These are phyloP conservation scores for Conringia planisiliqua DNA, from an alignment of 345 rosid species.

Conservation along the genomic window DNA sequence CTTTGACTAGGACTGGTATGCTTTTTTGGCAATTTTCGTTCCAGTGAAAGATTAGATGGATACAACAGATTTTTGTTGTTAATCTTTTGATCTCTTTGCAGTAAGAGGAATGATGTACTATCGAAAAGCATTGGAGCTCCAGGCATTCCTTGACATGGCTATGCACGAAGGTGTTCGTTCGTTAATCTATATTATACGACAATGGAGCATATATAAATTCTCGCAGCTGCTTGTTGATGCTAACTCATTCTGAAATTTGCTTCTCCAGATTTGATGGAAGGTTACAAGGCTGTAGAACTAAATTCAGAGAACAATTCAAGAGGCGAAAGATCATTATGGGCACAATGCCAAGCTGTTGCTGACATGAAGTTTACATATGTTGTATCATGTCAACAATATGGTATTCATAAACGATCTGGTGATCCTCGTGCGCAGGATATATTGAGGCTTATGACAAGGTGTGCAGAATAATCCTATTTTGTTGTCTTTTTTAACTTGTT, in stretches of 20 bases:
- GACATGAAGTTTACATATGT: conserved; percentile 97
- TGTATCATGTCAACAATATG: conserved; percentile 97
- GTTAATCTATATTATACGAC: not conserved
- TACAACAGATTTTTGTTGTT: not conserved
- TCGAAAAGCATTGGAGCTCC: conserved; percentile 97
- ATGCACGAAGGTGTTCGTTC: conserved; percentile 71
- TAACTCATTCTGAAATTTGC: conserved; percentile 24
- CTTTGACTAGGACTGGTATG: conserved; percentile 95
- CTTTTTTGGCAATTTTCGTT: conserved; percentile 1
- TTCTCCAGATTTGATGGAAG: conserved; percentile 85
- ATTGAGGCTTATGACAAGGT: conserved; percentile 88
- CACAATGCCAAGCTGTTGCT: conserved; percentile 95
- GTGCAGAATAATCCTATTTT: conserved; percentile 16
- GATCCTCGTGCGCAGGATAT: conserved; percentile 83
- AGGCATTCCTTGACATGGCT: conserved; percentile 99
- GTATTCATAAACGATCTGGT: conserved; percentile 86
- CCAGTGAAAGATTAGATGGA: conserved; percentile 9
- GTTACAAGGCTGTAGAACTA: conserved; percentile 86
- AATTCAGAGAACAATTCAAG: conserved; percentile 62
- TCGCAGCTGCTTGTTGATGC: conserved; percentile 11
- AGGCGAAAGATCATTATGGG: conserved; percentile 78
- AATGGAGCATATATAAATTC: not conserved
- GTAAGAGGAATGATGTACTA: conserved; percentile 99
- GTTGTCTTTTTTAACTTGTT: not conserved
- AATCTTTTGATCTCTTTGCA: conserved; percentile 29